These are phyloP conservation scores for Suaeda aralocaspica DNA, from an alignment of 148 eudicot species.

Conservation along the genomic window DNA sequence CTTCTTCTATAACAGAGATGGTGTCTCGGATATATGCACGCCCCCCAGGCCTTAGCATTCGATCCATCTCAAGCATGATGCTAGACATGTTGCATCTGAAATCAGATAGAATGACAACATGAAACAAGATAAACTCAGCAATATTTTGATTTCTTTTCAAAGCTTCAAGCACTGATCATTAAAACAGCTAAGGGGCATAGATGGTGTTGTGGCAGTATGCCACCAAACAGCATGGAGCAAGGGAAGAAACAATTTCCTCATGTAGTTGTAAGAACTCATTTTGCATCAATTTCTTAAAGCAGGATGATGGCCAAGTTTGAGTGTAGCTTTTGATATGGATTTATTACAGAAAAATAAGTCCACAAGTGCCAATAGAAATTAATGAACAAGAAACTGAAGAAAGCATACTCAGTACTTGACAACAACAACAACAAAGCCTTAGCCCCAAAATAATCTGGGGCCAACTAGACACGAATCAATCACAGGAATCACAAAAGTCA, in stretches of 20 bases:
- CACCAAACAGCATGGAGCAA: not conserved
- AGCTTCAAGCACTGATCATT: not conserved
- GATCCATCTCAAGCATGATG: conserved; percentile 97
- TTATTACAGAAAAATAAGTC: too few relatives aligned
- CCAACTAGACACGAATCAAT: too few relatives aligned
- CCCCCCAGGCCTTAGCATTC: conserved; percentile 93
- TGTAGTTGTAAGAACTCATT: not conserved
- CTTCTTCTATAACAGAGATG: conserved; percentile 62
- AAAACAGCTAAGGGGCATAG: not conserved
- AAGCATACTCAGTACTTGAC: too few relatives aligned
- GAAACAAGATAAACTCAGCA: conserved; percentile 10
- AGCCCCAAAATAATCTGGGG: too few relatives aligned
- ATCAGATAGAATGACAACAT: not conserved
- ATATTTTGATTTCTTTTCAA: not conserved
- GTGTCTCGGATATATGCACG: conserved; percentile 84
- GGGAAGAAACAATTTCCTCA: not conserved
- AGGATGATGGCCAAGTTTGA: too few relatives aligned
- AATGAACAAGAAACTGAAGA: too few relatives aligned
- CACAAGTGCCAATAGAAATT: too few relatives aligned
- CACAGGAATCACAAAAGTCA: too few relatives aligned
- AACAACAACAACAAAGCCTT: too few relatives aligned
- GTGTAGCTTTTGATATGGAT: too few relatives aligned
- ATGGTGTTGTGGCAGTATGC: not conserved
- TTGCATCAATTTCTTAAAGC: not conserved
- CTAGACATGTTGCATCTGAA: conserved; percentile 77